Conservation (phyloP, 2,329 filamentous ascomycete species). For the Aspergillus quadricinctus region DNA sequence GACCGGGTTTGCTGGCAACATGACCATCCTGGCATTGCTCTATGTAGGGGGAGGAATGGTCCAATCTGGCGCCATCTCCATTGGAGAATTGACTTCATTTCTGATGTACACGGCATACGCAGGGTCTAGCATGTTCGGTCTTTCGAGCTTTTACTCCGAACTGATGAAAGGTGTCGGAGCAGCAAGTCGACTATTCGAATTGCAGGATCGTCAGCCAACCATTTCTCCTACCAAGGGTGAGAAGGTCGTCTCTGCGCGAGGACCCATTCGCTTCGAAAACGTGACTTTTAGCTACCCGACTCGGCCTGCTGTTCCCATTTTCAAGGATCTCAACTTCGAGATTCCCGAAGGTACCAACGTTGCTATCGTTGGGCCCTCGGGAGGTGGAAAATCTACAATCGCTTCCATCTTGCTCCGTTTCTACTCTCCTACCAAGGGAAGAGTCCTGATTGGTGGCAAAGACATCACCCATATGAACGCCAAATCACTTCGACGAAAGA, state of each 20-base stretch:
- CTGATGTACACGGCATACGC: conserved; percentile 96
- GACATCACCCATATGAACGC: conserved; percentile 85
- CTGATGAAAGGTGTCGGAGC: conserved; percentile 98
- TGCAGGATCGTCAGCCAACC: conserved; percentile 82
- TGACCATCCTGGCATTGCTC: conserved; percentile 88
- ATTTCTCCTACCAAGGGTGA: conserved; percentile 82
- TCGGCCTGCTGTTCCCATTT: conserved; percentile 84
- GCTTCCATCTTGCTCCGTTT: conserved; percentile 87
- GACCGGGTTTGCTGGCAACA: conserved; percentile 89
- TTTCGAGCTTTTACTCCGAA: conserved; percentile 95
- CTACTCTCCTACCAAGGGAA: conserved; percentile 75
- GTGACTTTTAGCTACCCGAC: conserved; percentile 92
- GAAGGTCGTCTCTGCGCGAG: conserved; percentile 77
- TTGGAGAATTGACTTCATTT: conserved; percentile 92
- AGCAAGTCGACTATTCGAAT: conserved; percentile 90
- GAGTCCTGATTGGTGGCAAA: conserved; percentile 75
- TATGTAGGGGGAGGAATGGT: conserved; percentile 91
- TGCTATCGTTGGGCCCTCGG: conserved; percentile 92
- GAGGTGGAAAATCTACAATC: conserved; percentile 94
- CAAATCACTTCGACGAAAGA: conserved; percentile 85
- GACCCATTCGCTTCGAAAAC: conserved; percentile 80
- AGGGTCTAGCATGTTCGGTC: conserved; percentile 81
- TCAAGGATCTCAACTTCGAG: conserved; percentile 80
- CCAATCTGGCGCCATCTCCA: conserved; percentile 74
- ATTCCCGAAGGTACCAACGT: conserved; percentile 93